These are phyloP conservation scores for Globisporangium radiosum DNA, from an alignment of 352 stramenopile species.

Conservation along the genomic window DNA sequence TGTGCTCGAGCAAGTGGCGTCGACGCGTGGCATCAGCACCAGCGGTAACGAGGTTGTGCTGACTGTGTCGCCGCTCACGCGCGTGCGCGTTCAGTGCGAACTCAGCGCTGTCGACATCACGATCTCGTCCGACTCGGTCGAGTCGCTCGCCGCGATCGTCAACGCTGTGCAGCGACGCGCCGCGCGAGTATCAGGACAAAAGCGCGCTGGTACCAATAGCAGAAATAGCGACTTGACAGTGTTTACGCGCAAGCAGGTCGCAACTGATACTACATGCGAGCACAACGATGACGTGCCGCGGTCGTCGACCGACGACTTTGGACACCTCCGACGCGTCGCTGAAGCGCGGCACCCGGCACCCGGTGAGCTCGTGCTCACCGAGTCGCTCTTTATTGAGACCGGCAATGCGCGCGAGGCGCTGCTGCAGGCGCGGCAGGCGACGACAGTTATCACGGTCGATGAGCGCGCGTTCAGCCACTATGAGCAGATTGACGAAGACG, in stretches of 20 bases:
- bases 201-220: too few species aligned
- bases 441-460: conserved; percentile 13
- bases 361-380: conserved; percentile 62
- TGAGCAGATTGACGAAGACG: conserved; percentile 15
- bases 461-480: conserved; percentile 21
- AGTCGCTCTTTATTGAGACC: conserved; percentile 64
- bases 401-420: conserved; percentile 13
- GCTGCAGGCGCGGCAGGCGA: background rate
- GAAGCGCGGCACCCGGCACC: conserved; percentile 38
- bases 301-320: conserved; percentile 49
- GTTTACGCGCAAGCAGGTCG: background rate
- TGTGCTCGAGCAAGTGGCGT: conserved; percentile 28
- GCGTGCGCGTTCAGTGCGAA: conserved; percentile 32
- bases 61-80: conserved; percentile 21
- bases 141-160: conserved; percentile 23
- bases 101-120: conserved; percentile 37
- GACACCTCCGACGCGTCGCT: conserved; percentile 38
- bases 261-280: too few species aligned
- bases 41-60: conserved; percentile 3
- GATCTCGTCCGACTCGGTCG: conserved; percentile 39
- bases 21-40: too few species aligned
- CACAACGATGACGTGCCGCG: too few species aligned
- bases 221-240: background rate
- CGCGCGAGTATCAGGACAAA: background rate
- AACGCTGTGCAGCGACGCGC: background rate